Evolutionary conservation across 108 stramenopile species (phyloP), one percentile per base, ranked within the genome.

Genomic region (Conticribra weissflogii): DNA sequence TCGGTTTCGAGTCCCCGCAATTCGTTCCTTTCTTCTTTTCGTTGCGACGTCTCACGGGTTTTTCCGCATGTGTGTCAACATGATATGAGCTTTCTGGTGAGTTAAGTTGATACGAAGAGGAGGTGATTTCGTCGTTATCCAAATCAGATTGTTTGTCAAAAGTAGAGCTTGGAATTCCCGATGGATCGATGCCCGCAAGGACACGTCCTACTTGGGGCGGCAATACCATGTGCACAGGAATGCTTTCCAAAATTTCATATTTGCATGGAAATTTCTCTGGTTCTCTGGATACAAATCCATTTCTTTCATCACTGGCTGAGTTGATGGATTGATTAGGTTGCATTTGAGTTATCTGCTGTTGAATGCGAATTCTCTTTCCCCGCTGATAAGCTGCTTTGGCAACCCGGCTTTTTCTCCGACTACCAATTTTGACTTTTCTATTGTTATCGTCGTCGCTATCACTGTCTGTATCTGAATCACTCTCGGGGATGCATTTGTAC

Each of bases 401-500:
- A 2, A 31, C 34, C 21, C 80, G 65, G 18, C 68, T 51, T 46
- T 89, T 86, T 45, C 81, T 46, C 3, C 88, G 78, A 52, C 83
- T 78, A 4, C 88, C 88, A 48, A 89, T 69, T 54, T 86, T 85
- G 3, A 86, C 82, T 1, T 71, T 62, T 32, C 88, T 68, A 59
- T 86, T 68, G 29, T 89, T 84, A 33, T 89, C 85, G 12, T 81
- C 83, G 57, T 90, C 89, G 48, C 31, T 33, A 21, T 84, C 78
- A 3, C 66, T 70, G 50, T 90, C 89, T 0, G 81, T 86, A 62
- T 90, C 89, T 17, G 80, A 82, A 57, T 90, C 86, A 50, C 58
- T 74, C 12, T 85, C 85, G 16, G 86, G 85, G 17, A 90, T 67
- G 60, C 89, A 90, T 48, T 90, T 90, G 81, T 78, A 90, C n/a